Conservation (phyloP, 2,329 filamentous ascomycete genomes). For the Dactylellina cionopaga region DNA sequence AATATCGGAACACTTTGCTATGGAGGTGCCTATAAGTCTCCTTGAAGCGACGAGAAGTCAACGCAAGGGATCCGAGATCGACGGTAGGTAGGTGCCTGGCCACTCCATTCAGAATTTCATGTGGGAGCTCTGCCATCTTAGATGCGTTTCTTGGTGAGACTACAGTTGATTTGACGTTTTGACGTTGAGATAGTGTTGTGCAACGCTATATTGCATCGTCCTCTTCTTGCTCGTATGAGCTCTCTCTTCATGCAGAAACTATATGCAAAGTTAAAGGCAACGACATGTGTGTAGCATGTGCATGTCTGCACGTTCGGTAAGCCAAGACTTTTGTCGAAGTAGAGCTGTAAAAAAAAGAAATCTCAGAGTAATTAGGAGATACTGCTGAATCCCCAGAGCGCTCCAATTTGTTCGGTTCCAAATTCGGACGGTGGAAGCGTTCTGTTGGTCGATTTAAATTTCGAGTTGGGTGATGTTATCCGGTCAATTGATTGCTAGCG, state of each 20-base stretch:
- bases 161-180: constrained; percentile 20
- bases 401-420: background rate
- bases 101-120: constrained; percentile 8
- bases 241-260: background rate
- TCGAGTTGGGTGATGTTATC: too few relatives aligned
- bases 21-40: background rate
- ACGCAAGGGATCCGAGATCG: background rate
- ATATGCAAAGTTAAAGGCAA: too few relatives aligned
- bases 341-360: too few relatives aligned
- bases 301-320: background rate
- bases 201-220: constrained; percentile 12
- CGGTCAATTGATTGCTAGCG: too few relatives aligned
- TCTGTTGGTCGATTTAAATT: too few relatives aligned
- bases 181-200: constrained; percentile 40
- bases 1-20: too few relatives aligned
- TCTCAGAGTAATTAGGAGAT: constrained; percentile 23
- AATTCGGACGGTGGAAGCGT: background rate
- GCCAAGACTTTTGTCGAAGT: background rate
- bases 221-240: too few relatives aligned
- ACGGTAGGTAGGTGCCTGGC: too few relatives aligned
- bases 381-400: constrained; percentile 19
- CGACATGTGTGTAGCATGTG: too few relatives aligned
- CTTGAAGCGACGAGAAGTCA: background rate
- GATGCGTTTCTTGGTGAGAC: too few relatives aligned
- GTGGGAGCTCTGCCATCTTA: constrained; percentile 5